Evolutionary conservation across 176 grass and related monocot species (phyloP).

Genomic region (Musa acuminata): DNA sequence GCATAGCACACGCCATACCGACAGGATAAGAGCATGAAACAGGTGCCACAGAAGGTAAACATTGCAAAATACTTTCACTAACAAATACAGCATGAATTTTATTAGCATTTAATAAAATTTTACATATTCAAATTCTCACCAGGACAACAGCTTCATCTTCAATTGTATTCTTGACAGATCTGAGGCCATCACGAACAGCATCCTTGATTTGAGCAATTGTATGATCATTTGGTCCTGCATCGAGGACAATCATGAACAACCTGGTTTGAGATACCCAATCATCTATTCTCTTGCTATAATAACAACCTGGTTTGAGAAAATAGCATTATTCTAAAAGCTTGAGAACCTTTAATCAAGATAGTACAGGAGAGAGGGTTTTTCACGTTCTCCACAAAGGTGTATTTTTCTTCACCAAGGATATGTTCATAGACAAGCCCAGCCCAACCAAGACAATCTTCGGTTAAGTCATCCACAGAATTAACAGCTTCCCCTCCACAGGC

Average conservation of each 20-base stretch:
- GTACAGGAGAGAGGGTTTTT: constrained; percentile 91
- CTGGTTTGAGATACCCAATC: too few relatives aligned
- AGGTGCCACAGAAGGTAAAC: too few relatives aligned
- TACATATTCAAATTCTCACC: constrained; percentile 34
- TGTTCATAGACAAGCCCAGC: constrained; percentile 91
- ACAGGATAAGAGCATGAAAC: too few relatives aligned
- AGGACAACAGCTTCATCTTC: constrained; percentile 84
- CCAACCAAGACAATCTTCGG: constrained; percentile 81
- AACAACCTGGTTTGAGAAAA: background rate
- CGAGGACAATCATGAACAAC: too few relatives aligned
- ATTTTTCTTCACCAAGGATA: constrained; percentile 91
- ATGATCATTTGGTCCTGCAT: constrained; percentile 91
- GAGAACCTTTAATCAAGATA: constrained; percentile 87
- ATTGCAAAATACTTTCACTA: too few relatives aligned
- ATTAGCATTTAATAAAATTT: background rate
- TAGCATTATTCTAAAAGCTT: background rate
- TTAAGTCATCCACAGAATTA: constrained; percentile 86
- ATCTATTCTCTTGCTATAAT: background rate
- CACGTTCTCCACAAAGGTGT: constrained; percentile 88
- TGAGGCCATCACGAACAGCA: constrained; percentile 77
- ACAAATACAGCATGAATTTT: too few relatives aligned
- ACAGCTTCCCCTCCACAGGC: constrained; percentile 81
- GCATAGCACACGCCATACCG: too few relatives aligned
- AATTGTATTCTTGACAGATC: constrained; percentile 80
- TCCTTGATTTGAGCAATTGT: constrained; percentile 99